phyloP scores from a whole-genome alignment of 2,329 filamentous ascomycete species.

The Botrytis hyacinthi region DNA sequence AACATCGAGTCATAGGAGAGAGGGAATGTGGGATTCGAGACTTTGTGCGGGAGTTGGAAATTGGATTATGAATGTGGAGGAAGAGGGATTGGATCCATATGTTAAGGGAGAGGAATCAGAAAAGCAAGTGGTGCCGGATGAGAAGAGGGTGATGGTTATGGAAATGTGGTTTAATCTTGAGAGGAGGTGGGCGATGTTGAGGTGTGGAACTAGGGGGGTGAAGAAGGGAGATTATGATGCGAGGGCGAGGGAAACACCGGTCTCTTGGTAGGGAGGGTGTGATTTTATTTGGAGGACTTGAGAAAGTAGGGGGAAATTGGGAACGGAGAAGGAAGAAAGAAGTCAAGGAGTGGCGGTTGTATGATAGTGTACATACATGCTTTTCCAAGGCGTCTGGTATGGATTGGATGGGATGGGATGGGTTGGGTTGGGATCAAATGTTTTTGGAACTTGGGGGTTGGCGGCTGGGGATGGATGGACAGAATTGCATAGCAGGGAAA shows the following conservation, averaged over 20 bases:
- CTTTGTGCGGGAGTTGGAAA: constrained; percentile 29
- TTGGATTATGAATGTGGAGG: constrained; percentile 42
- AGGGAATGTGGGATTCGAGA: constrained; percentile 39
- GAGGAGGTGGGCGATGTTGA: constrained; percentile 32
- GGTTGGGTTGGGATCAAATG: not conserved
- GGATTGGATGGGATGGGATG: not conserved
- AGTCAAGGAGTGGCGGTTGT: not conserved
- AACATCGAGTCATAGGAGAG: constrained; percentile 31
- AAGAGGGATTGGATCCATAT: constrained; percentile 33
- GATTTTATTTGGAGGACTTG: not conserved
- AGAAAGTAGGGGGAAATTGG: not conserved
- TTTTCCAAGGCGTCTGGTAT: not conserved
- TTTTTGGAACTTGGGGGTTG: not conserved
- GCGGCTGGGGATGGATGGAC: not conserved
- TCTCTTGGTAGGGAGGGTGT: constrained; percentile 27
- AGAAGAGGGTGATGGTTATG: constrained; percentile 37
- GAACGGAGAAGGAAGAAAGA: not conserved
- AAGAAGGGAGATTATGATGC: constrained; percentile 31
- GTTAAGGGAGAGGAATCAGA: constrained; percentile 60
- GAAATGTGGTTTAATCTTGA: constrained; percentile 38
- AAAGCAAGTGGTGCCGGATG: constrained; percentile 26
- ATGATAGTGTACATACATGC: constrained; percentile 1
- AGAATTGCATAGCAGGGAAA: not conserved
- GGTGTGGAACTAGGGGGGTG: constrained; percentile 35
- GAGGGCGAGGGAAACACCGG: constrained; percentile 29